phyloP scores from a whole-genome alignment of 73 alveolate genomes.

The Uronychia binucleata region DNA sequence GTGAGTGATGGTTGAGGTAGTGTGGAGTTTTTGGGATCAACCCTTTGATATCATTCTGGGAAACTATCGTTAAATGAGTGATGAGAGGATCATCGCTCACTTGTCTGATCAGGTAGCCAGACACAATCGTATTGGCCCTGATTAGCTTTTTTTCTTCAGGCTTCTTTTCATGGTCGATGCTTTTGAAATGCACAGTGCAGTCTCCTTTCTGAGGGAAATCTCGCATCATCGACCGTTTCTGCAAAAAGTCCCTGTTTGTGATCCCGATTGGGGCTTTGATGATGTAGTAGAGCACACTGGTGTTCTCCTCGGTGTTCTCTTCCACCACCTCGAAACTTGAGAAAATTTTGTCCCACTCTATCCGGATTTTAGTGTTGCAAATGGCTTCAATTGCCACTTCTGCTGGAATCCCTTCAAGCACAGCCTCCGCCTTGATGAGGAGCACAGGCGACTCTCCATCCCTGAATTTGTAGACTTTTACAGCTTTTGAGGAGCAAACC shows the following conservation, averaged over 20 bases:
- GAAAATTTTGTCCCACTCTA: neutral
- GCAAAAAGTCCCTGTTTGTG: slow-evolving; percentile 88
- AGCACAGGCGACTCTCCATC: neutral
- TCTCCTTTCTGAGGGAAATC: slow-evolving; percentile 86
- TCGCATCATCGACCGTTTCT: slow-evolving; percentile 79
- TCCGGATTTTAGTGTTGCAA: neutral
- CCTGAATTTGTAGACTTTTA: neutral
- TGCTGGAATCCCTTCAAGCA: neutral
- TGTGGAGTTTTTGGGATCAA: slow-evolving; percentile 74
- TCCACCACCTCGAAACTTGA: neutral
- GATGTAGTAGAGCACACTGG: slow-evolving; percentile 72
- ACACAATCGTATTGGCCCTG: slow-evolving; percentile 89
- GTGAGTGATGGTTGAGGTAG: too few relatives aligned
- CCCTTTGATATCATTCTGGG: slow-evolving; percentile 93
- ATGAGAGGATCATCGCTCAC: slow-evolving; percentile 50
- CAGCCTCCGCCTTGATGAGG: neutral
- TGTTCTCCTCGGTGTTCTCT: slow-evolving; percentile 65
- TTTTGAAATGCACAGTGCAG: slow-evolving; percentile 81
- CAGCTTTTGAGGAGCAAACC: neutral
- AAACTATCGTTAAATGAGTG: slow-evolving; percentile 74
- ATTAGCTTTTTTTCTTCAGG: slow-evolving; percentile 77
- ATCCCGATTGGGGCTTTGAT: slow-evolving; percentile 85
- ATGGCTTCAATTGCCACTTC: neutral
- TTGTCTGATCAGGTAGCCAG: slow-evolving; percentile 91
- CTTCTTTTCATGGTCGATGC: slow-evolving; percentile 78